Evolutionary conservation across 768 basidiomycete species (phyloP).

Genomic region (Leccinum rimulosum): DNA sequence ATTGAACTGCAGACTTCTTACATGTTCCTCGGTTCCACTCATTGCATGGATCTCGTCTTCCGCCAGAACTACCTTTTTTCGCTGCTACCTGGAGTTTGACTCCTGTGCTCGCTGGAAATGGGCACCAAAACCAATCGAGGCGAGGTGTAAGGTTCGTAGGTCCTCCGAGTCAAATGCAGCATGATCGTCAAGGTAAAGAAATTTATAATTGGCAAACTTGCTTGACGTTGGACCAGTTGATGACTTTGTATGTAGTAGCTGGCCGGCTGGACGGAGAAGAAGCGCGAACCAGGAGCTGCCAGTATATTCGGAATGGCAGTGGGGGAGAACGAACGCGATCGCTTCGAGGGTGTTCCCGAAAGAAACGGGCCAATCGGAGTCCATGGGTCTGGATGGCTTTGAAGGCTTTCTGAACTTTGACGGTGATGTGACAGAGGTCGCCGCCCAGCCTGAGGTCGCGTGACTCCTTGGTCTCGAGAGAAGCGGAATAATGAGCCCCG

Average conservation of each 20-base stretch:
- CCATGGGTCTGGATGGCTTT: too few relatives aligned
- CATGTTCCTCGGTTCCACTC: background rate
- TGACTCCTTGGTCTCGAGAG: too few relatives aligned
- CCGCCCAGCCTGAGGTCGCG: too few relatives aligned
- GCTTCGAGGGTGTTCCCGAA: background rate
- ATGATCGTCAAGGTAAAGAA: background rate
- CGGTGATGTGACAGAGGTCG: too few relatives aligned
- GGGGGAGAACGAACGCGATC: background rate
- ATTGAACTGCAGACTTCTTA: background rate
- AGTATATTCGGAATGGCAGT: background rate
- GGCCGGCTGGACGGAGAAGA: background rate
- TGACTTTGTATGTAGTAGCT: background rate
- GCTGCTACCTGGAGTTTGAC: background rate
- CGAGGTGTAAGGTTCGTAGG: background rate
- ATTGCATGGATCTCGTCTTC: background rate
- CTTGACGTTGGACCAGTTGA: background rate
- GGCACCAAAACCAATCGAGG: background rate
- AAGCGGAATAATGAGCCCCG: too few relatives aligned
- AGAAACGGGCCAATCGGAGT: too few relatives aligned
- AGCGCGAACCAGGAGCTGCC: background rate
- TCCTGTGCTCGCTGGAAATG: background rate
- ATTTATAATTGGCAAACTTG: conserved; percentile 38
- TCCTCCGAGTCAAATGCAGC: background rate
- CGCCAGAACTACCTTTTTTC: background rate
- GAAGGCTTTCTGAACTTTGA: too few relatives aligned